Evolutionary conservation across 495 filamentous ascomycete genomes (phyloP), one percentile per base, ranked within the genome.

Genomic region (Glonium stellatum): DNA sequence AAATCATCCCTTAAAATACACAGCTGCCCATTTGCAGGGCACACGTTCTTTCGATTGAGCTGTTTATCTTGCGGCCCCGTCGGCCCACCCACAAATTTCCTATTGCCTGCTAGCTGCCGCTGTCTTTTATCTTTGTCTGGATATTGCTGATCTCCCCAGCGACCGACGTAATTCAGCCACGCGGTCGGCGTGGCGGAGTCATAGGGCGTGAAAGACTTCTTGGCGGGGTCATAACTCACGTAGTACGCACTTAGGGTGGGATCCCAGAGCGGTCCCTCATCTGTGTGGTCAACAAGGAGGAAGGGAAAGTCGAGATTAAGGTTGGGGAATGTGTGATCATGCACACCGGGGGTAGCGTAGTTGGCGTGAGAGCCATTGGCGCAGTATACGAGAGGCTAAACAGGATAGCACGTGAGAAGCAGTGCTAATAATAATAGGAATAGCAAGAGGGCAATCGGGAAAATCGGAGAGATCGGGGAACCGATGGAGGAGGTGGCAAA

Each of bases 71-170:
- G 15, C 36, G 65, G 65, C 41, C 65, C 65, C 12, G 65, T 68
- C 31, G 65, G 65, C 0, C 65, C 65, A 5, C 59, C 59, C 4
- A 56, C 59, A 54, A 46, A 68, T 47, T 65, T 68, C 55, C 41
- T 53, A 21, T 60, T 61, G 18, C 58, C 54, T 6, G 39, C 46
- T 5, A 65, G 37, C 25, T 57, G 39, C 48, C 36, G 53, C 36
- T 65, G 62, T 10, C 62, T 41, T 19, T 48, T 42, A 35, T 76
- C 73, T 1, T 55, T 65, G 36, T 75, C 74, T 0, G 75, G 76
- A 57, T 82, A 78, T 52, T 80, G 73, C 48, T 80, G 71, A 57
- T 86, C 80, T 0, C 83, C 83, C 82, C 82, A 86, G 37, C 68
- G 61, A 0, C 82, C 83, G 31, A 77, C 65, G 66, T 75, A 85